Percentiles rank a stretch among this genome's conserved stretches.
phyloP scores from a whole-genome alignment of 179 eudicot genomes.

The Patellifolia procumbens region DNA sequence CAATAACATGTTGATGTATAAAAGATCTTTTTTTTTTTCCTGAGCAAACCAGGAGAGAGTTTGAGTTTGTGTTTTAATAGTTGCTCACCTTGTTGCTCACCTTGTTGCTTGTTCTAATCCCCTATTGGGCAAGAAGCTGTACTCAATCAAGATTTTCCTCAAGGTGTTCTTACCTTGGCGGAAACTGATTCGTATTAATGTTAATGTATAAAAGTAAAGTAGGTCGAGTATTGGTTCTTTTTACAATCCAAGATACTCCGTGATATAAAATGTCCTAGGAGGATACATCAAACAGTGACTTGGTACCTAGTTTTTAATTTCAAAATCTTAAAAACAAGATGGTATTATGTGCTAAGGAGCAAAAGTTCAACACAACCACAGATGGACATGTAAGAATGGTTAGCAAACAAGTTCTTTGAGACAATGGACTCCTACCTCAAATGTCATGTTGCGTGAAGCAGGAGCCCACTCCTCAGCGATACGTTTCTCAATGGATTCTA shows the following conservation, averaged over 20 bases:
- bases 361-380: neutral
- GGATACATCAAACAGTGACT: neutral
- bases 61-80: too few relatives aligned
- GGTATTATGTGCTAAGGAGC: too few relatives aligned
- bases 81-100: too few relatives aligned
- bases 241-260: neutral
- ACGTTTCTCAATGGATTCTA: constrained; percentile 11
- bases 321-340: neutral
- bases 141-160: too few relatives aligned
- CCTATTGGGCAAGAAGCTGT: too few relatives aligned
- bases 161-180: too few relatives aligned
- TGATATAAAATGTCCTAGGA: neutral
- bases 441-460: constrained; percentile 20
- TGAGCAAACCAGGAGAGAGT: neutral
- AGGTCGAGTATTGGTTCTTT: too few relatives aligned
- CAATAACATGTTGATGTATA: too few relatives aligned
- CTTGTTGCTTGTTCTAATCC: too few relatives aligned
- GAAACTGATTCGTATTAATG: too few relatives aligned
- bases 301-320: neutral
- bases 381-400: neutral
- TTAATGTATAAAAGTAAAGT: too few relatives aligned
- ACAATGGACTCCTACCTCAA: constrained; percentile 8
- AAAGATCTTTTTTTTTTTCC: too few relatives aligned
- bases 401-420: neutral
- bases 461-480: constrained; percentile 17